Base-by-base conservation (phyloP, 208 protist species). In the Acanthamoeba lenticulata region DNA sequence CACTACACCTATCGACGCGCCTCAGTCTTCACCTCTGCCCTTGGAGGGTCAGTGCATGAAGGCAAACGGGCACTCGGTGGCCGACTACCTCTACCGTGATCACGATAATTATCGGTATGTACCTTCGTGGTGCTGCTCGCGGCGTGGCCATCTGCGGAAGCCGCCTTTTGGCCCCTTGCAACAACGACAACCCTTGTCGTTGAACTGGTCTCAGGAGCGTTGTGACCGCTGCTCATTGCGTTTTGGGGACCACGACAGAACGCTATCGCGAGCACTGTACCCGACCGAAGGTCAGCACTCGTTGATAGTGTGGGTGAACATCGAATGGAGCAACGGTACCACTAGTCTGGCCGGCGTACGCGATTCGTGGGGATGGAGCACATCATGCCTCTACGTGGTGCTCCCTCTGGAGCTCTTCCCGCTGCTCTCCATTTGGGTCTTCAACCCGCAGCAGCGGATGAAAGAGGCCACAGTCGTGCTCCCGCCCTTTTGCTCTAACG, bases 401-500 rank as follows among this genome's bases (percentile, higher is more conserved):
- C 69, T 79, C 17, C 69, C 69, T 15, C 69, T 79, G 13, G 69
- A 79, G 36, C 69, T 79, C 32, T 79, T 79, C 69, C 69, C 69
- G 5, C 36, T 79, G 36, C 69, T 79, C 69, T 79, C 69, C 69
- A 79, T 79, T 17, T 79, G 69, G 69, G 69, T 79, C 69, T 79
- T 79, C 69, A 79, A 79, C 69, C 69, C 69, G 2, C 36, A 79
- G 69, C 69, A 79, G 69, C 69, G 69, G 6, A 79, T 79, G 69
- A 42, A 79, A 45, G 69, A 79, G 69, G 69, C 44, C 2, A 79
- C 19, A 4, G 69, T 79, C 9, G 38, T 36, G 4, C 24, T 79
- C 13, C 69, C 69, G 0, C 36, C 69, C 6, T 79, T 79, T 27
- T 79, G 69, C 34, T 2, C 69, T 19, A 79, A 79, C 36, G 69